These are phyloP conservation scores for Myxozyma lipomycoides DNA, from an alignment of 805 yeast species.

Conservation along the genomic window DNA sequence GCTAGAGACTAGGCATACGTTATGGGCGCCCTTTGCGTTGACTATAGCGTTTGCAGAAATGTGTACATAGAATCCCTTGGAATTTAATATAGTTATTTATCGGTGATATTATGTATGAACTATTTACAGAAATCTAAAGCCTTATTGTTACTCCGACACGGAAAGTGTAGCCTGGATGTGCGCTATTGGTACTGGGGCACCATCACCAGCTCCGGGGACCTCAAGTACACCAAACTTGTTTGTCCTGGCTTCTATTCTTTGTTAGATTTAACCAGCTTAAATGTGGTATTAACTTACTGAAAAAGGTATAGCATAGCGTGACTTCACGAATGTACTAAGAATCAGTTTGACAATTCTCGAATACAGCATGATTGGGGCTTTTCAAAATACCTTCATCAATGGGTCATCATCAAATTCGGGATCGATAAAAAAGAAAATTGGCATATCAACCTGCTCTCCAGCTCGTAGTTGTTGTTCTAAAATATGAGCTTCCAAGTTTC, in stretches of 20 bases:
- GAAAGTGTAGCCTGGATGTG: background rate
- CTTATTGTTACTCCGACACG: background rate
- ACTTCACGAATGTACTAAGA: background rate
- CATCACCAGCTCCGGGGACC: background rate
- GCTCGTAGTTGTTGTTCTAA: constrained; percentile 82
- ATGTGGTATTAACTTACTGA: background rate
- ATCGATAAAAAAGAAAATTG: constrained; percentile 92
- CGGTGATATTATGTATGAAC: background rate
- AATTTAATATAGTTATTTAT: background rate
- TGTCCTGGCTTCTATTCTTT: background rate
- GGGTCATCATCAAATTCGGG: constrained; percentile 96
- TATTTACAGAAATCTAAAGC: background rate
- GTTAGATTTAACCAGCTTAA: background rate
- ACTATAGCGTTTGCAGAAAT: background rate
- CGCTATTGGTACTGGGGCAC: background rate
- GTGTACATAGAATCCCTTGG: background rate
- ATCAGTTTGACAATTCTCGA: background rate
- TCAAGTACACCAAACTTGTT: background rate
- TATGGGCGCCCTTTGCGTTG: constrained; percentile 28
- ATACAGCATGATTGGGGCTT: background rate
- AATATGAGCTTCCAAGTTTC: background rate
- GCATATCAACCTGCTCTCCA: constrained; percentile 99
- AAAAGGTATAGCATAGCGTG: background rate
- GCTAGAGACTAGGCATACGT: constrained; percentile 34
- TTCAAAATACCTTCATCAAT: constrained; percentile 58